Conservation (phyloP, 2,329 filamentous ascomycete species). For the Colletotrichum salicis region DNA sequence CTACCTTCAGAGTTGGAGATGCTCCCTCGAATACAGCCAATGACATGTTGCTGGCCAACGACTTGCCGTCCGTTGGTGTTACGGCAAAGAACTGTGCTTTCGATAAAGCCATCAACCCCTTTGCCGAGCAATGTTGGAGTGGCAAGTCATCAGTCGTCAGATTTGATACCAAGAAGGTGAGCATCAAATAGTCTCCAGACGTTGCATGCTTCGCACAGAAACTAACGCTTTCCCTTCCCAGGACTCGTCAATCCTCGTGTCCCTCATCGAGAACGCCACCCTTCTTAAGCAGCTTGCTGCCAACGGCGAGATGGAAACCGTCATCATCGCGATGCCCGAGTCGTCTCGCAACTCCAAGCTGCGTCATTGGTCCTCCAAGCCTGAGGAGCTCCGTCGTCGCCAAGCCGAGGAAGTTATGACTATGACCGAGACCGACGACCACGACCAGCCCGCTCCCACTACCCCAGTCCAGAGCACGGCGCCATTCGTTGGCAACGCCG, state of each 20-base stretch:
- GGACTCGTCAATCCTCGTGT: conserved; percentile 50
- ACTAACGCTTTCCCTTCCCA: conserved; percentile 8
- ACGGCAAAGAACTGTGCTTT: conserved; percentile 51
- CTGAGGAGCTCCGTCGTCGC: conserved; percentile 59
- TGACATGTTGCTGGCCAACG: conserved; percentile 53
- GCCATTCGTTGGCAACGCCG: conserved; percentile 48
- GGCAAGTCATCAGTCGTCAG: conserved; percentile 54
- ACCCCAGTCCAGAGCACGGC: conserved; percentile 37
- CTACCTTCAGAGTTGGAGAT: conserved; percentile 61
- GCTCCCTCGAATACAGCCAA: conserved; percentile 56
- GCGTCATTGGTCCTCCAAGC: conserved; percentile 52
- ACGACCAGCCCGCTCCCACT: conserved; percentile 36
- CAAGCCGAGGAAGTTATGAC: conserved; percentile 59
- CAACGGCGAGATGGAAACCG: conserved; percentile 64
- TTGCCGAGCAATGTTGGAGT: conserved; percentile 57
- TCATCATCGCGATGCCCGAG: conserved; percentile 65
- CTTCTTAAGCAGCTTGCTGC: conserved; percentile 58
- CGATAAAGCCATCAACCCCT: conserved; percentile 53
- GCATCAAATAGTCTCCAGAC: not conserved
- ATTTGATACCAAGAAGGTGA: conserved; percentile 58
- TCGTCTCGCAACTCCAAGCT: conserved; percentile 50
- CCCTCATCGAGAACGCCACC: conserved; percentile 56
- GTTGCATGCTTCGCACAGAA: not conserved
- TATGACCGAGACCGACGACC: conserved; percentile 46
- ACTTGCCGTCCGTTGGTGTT: conserved; percentile 53